phyloP scores from a whole-genome alignment of 2,329 filamentous ascomycete genomes.

The Fonsecaea monophora region DNA sequence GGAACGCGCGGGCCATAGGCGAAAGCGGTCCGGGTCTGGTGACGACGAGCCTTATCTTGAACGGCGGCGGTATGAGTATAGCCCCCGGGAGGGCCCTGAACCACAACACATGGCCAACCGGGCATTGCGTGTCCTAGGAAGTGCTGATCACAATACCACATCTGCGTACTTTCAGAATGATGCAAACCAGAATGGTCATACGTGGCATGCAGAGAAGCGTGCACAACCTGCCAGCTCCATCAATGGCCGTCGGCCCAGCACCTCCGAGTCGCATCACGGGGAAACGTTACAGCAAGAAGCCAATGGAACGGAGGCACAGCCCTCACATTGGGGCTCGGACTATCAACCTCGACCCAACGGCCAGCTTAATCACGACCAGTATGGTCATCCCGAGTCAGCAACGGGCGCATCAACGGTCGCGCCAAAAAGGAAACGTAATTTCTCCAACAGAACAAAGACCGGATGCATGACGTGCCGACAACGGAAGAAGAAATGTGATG shows the following conservation, averaged over 20 bases:
- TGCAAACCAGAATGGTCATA: conserved; percentile 28
- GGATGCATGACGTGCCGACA: conserved; percentile 90
- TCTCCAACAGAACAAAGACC: conserved; percentile 95
- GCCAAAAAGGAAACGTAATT: conserved; percentile 62
- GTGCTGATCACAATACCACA: conserved; percentile 24
- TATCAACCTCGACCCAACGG: conserved; percentile 47
- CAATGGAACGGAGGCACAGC: conserved; percentile 49
- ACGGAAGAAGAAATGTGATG: conserved; percentile 98
- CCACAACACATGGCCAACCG: conserved; percentile 39
- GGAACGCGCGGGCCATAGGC: conserved; percentile 22
- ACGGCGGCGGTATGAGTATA: conserved; percentile 25
- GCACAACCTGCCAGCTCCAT: conserved; percentile 14
- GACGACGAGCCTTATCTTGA: conserved; percentile 18
- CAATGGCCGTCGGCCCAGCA: conserved; percentile 47
- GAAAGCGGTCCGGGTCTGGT: conserved; percentile 26
- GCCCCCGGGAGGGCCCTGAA: conserved; percentile 20
- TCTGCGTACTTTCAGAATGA: conserved; percentile 27
- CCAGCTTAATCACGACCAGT: conserved; percentile 46
- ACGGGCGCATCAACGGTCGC: conserved; percentile 46
- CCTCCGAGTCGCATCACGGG: conserved; percentile 59
- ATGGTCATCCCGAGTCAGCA: conserved; percentile 32
- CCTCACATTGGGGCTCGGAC: conserved; percentile 43
- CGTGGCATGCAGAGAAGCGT: conserved; percentile 22
- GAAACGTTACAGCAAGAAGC: conserved; percentile 61
- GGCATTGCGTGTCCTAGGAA: conserved; percentile 36